Evolutionary conservation across 164 flowering plant genomes (phyloP), one percentile per base, ranked within the genome.

Genomic region (Umbilicus rupestris): DNA sequence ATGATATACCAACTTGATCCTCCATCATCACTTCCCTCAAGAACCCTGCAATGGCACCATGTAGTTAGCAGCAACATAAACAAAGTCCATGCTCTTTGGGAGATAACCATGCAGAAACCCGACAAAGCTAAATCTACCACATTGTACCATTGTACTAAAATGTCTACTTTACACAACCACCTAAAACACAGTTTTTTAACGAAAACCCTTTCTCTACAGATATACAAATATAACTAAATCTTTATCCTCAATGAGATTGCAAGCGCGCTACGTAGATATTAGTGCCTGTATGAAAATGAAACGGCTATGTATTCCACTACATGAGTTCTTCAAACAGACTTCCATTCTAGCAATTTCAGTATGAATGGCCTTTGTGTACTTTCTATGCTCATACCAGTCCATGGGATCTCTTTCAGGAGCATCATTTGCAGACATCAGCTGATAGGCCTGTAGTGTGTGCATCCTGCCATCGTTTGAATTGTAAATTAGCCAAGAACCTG

Each of bases 371-470:
- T 8, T 19, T 62, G 41, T 50, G 60, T 15, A 29, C 62, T 22
- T 39, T 22, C 62, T n/a, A 24, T 66, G 37, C 63, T 35, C 66
- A 60, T 83, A 94, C 99, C 99, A 94, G 72, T 89, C 84, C 88
- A 72, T 88, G 66, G 99, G 97, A 77, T 91, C 99, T 75, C 97
- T 80, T 72, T 94, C 97, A 7, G 94, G 94, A 65, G 87, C 96
- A 81, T 94, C 99, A 78, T 94, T 87, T 42, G 97, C 99, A 42
- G 99, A 91, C 92, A 84, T 87, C 39, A 91, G 64, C 74, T 91
- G 97, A 76, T 94, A 94, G 15, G 87, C 89, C 71, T 77, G 79
- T 50, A 94, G 88, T 65, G 78, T 81, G 26, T 68, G 74, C 88
- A 74, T 81, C 75, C 75, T 69, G 44, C 77, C 75, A 57, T 86